Evolutionary conservation across 768 basidiomycete species (phyloP).

Genomic region (Boletales sp.): DNA sequence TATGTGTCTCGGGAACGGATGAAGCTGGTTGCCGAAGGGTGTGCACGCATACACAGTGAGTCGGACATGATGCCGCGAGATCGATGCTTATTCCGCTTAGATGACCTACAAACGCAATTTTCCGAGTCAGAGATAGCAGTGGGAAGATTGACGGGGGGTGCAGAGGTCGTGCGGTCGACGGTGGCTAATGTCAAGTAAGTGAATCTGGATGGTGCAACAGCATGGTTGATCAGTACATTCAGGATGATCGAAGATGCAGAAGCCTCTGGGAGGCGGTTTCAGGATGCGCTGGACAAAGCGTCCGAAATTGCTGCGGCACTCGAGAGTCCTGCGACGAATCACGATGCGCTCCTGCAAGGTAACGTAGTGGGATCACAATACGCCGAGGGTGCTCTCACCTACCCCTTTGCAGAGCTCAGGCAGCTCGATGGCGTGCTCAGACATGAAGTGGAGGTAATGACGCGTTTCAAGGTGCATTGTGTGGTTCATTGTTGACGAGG

Average conservation of each 20-base stretch:
- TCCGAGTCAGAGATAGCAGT: constrained; percentile 53
- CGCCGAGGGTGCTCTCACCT: neutral
- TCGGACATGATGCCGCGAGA: constrained; percentile 1
- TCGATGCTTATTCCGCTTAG: constrained; percentile 30
- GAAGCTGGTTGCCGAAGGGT: constrained; percentile 74
- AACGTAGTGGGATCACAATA: neutral
- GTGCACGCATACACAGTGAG: constrained; percentile 65
- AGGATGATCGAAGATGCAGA: constrained; percentile 65
- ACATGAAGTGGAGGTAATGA: constrained; percentile 55
- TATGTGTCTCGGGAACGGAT: constrained; percentile 80
- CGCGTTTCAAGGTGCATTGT: constrained; percentile 48
- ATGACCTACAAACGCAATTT: constrained; percentile 56
- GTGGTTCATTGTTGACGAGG: neutral
- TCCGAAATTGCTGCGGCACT: constrained; percentile 45
- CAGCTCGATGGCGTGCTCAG: constrained; percentile 61
- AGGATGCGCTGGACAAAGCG: constrained; percentile 57
- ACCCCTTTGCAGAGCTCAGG: constrained; percentile 48
- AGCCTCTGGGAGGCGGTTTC: constrained; percentile 49
- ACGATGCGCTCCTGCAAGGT: constrained; percentile 56
- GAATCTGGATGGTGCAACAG: neutral
- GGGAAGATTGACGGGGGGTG: constrained; percentile 50
- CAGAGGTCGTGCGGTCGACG: constrained; percentile 53
- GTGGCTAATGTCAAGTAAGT: constrained; percentile 47
- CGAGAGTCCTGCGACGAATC: constrained; percentile 53
- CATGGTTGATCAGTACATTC: constrained; percentile 1